Evolutionary conservation across 371 early-diverging fungal genomes (phyloP), one percentile per base, ranked within the genome.

Genomic region (Smittium mucronatum): DNA sequence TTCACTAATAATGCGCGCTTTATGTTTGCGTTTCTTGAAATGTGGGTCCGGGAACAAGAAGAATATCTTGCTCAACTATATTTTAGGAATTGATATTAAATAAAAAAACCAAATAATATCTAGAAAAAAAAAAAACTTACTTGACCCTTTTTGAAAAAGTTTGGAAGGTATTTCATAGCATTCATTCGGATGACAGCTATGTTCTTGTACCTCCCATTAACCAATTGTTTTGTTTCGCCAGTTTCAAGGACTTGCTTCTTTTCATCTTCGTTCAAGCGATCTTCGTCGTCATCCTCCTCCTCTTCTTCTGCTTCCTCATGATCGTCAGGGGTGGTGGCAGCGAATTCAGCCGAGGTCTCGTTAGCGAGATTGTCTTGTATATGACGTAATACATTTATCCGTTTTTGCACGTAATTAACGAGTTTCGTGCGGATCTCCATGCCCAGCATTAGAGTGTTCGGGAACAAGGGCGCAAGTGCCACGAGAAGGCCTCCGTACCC

Each of bases 381-480:
- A 30, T 74, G 75, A 29, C 98, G 88, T 36, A 97, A 81, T 0
- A 93, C 97, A 65, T 87, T 82, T 76, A 98, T 96, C 64, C 91
- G 83, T 76, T 89, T 82, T 72, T 87, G 83, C 0, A 99, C 97
- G 73, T 97, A 99, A 57, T 95, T 92, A 70, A 89, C 88, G 16
- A 99, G 95, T 77, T 98, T 97, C 60, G 88, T 86, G 64, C 99
- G 89, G 72, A 99, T 99, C 82, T 99, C 99, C 94, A 99, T 94
- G 66, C 99, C 99, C 57, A 99, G 73, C 86, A 98, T 93, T 63
- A 96, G 81, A 16, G 82, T 92, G 28, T 89, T 87, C 5, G 97
- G 98, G 73, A 85, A 97, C 58, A 93, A 77, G 21, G 94, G 90
- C 1, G 98, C 88, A 70, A 99, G 79, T 2, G 89, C 87, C 32